phyloP scores from a whole-genome alignment of 2,329 filamentous ascomycete species.

The Epichloe sylvatica region DNA sequence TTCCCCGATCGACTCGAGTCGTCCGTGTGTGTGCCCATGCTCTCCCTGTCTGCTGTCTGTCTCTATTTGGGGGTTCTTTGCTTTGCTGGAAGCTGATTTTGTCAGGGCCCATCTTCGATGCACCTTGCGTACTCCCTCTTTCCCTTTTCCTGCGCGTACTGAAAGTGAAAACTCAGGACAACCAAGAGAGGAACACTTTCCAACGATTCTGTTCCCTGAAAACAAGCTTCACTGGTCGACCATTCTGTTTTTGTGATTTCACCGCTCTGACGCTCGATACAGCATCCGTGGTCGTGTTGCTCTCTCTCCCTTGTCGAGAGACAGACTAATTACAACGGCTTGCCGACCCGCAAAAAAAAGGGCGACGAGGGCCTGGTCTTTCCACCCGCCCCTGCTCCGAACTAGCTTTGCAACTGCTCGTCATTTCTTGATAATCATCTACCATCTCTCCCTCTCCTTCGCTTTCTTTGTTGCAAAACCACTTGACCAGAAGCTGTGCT shows the following conservation, averaged over 20 bases:
- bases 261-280: not conserved
- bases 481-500: conserved; percentile 1
- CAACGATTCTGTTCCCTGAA: not conserved
- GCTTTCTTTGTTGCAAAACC: not conserved
- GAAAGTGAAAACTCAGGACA: no score
- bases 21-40: not conserved
- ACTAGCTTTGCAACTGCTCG: conserved; percentile 1
- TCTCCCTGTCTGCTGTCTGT: not conserved
- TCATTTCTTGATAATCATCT: conserved; percentile 1
- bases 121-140: no score
- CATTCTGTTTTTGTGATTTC: not conserved
- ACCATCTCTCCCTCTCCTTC: not conserved
- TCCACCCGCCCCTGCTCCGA: not conserved
- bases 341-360: conserved; percentile 5
- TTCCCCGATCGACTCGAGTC: not conserved
- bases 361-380: conserved; percentile 3
- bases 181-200: no score
- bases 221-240: not conserved
- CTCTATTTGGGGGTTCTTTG: not conserved
- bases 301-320: conserved; percentile 1
- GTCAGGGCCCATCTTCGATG: no score
- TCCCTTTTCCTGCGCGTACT: not conserved
- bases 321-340: conserved; percentile 1
- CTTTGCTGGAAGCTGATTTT: no score
- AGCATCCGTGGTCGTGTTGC: not conserved